phyloP scores from a whole-genome alignment of 495 filamentous ascomycete species.

The Durotheca rogersii region DNA sequence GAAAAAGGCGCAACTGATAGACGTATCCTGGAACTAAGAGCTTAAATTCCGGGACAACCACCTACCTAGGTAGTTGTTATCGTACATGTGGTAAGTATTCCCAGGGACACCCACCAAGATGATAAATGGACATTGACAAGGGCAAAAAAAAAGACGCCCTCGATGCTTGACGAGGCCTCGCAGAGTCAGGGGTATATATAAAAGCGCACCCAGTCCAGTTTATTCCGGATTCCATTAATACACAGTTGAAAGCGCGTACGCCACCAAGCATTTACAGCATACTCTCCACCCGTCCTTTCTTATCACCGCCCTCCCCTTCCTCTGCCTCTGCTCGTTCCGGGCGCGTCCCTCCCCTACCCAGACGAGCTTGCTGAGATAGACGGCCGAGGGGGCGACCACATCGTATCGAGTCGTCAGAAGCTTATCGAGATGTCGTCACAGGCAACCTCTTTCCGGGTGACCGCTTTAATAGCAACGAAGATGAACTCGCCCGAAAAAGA shows the following conservation, averaged over 20 bases:
- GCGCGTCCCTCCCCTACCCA: not conserved
- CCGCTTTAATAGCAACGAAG: constrained; percentile 9
- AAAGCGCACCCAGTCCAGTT: not conserved
- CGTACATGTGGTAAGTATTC: too few relatives aligned
- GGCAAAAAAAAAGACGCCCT: not conserved
- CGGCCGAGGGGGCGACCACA: constrained; percentile 4
- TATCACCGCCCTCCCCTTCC: not conserved
- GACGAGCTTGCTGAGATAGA: constrained; percentile 1
- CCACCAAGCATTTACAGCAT: not conserved
- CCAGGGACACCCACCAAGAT: too few relatives aligned
- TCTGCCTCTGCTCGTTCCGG: not conserved
- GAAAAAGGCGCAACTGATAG: too few relatives aligned
- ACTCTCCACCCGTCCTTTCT: not conserved
- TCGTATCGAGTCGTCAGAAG: constrained; percentile 17
- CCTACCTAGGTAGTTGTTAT: too few relatives aligned
- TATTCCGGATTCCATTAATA: constrained; percentile 9
- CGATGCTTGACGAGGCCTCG: constrained; percentile 1
- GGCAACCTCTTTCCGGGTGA: not conserved
- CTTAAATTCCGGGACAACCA: too few relatives aligned
- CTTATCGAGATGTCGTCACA: constrained; percentile 24
- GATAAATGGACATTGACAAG: too few relatives aligned
- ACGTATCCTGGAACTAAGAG: too few relatives aligned
- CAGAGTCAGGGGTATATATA: not conserved
- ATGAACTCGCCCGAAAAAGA: too few relatives aligned
- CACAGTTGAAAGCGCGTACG: constrained; percentile 1